These are phyloP conservation scores for Rhazya stricta DNA, from an alignment of 257 asterid genomes.

Conservation along the genomic window DNA sequence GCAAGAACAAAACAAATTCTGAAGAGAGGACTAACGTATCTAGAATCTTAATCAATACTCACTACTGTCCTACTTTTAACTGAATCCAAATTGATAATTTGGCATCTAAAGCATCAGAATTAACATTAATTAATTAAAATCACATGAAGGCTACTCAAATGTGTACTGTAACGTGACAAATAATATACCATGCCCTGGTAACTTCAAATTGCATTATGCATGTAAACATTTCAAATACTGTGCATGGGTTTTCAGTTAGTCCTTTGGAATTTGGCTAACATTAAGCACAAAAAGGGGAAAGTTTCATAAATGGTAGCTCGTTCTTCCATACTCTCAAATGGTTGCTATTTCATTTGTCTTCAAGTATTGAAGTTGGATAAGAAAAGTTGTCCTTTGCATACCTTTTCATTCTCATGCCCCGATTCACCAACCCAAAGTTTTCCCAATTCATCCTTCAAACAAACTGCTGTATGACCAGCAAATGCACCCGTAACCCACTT, in stretches of 20 bases:
- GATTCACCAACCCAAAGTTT: constrained; percentile 98
- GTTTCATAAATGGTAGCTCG: neutral
- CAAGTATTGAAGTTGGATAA: neutral
- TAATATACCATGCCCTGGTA: no score
- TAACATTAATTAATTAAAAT: neutral
- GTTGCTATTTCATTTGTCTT: neutral
- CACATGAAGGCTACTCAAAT: neutral
- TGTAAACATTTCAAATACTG: neutral
- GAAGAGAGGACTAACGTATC: neutral
- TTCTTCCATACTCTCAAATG: neutral
- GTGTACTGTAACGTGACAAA: neutral
- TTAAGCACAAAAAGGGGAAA: neutral
- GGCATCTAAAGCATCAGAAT: neutral
- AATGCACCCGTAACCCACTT: constrained; percentile 99
- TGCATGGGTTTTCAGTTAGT: neutral
- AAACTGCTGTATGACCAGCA: constrained; percentile 98
- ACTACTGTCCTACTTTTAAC: neutral
- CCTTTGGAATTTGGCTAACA: neutral
- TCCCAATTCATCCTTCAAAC: constrained; percentile 85
- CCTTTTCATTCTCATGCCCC: constrained; percentile 98
- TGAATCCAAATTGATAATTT: neutral
- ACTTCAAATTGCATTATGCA: neutral
- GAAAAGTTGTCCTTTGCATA: constrained; percentile 18
- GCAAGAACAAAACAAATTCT: neutral
- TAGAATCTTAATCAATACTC: neutral